Evolutionary conservation across 2,329 filamentous ascomycete genomes (phyloP).

Genomic region (Colletotrichum noveboracense): DNA sequence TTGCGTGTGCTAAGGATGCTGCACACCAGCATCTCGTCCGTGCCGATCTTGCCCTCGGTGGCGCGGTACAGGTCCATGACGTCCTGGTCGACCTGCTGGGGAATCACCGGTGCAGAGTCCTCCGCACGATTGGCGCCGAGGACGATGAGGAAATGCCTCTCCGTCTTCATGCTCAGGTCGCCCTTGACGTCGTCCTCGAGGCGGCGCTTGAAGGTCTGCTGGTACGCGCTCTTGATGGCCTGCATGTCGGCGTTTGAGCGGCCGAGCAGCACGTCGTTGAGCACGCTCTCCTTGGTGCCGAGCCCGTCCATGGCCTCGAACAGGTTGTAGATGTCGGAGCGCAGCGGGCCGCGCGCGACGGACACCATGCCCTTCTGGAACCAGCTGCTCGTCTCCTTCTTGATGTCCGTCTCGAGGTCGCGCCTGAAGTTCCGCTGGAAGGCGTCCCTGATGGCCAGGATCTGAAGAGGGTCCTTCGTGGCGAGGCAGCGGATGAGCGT

Average conservation of each 20-base stretch:
- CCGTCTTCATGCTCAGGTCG: conserved; percentile 86
- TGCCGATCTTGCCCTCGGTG: conserved; percentile 74
- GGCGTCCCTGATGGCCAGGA: conserved; percentile 69
- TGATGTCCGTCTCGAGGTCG: conserved; percentile 75
- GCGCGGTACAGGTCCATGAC: conserved; percentile 79
- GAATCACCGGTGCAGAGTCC: conserved; percentile 76
- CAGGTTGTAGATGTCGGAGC: conserved; percentile 75
- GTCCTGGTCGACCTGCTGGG: conserved; percentile 76
- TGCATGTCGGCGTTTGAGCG: conserved; percentile 87
- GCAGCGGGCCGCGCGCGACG: conserved; percentile 78
- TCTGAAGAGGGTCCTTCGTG: conserved; percentile 78
- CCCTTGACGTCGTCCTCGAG: conserved; percentile 76
- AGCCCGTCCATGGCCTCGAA: conserved; percentile 76
- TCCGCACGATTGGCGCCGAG: conserved; percentile 77
- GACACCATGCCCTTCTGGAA: conserved; percentile 78
- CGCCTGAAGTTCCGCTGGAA: conserved; percentile 71
- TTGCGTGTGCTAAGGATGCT: conserved; percentile 77
- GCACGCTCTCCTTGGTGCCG: conserved; percentile 84
- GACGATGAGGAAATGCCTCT: conserved; percentile 84
- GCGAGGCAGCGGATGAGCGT: conserved; percentile 73
- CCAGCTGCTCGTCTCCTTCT: conserved; percentile 77
- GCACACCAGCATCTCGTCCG: conserved; percentile 79
- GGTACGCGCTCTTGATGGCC: conserved; percentile 84
- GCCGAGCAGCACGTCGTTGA: conserved; percentile 86
- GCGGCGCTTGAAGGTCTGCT: conserved; percentile 66